Conservation (phyloP, 495 filamentous ascomycete species). For the Aspergillus hancockii region DNA sequence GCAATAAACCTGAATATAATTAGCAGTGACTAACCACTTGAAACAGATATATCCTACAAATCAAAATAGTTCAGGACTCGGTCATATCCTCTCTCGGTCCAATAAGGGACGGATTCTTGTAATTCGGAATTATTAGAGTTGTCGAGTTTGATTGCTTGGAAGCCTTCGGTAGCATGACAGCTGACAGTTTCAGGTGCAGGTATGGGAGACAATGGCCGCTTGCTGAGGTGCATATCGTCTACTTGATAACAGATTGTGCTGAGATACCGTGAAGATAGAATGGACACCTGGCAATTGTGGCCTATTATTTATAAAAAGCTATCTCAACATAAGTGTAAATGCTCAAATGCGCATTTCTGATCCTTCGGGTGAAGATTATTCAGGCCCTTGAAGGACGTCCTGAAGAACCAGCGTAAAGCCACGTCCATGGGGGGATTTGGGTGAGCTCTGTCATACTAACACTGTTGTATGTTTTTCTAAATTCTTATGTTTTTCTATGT, state of each 20-base stretch:
- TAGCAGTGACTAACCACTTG: neutral
- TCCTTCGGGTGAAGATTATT: neutral
- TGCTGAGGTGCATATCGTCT: neutral
- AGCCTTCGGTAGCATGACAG: neutral
- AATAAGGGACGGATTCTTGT: neutral
- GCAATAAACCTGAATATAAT: neutral
- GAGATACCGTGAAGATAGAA: neutral
- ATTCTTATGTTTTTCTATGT: neutral
- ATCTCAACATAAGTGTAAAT: neutral
- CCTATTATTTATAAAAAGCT: slow-evolving; percentile 21
- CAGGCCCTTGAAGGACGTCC: neutral
- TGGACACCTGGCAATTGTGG: slow-evolving; percentile 9
- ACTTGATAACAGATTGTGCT: neutral
- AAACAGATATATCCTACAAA: neutral
- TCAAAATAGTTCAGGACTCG: neutral
- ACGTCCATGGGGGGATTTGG: neutral
- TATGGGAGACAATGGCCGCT: neutral
- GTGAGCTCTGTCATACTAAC: neutral
- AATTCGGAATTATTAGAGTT: neutral
- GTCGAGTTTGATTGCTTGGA: neutral
- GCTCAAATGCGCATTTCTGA: neutral
- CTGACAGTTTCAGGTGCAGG: neutral
- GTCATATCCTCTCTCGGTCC: neutral
- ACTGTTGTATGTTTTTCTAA: neutral
- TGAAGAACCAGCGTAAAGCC: neutral